A percentile compares a stretch with the other conserved stretches of the same genome.
These are phyloP conservation scores for Botrytis medusae DNA, from an alignment of 2,329 filamentous ascomycete genomes.

Conservation along the genomic window DNA sequence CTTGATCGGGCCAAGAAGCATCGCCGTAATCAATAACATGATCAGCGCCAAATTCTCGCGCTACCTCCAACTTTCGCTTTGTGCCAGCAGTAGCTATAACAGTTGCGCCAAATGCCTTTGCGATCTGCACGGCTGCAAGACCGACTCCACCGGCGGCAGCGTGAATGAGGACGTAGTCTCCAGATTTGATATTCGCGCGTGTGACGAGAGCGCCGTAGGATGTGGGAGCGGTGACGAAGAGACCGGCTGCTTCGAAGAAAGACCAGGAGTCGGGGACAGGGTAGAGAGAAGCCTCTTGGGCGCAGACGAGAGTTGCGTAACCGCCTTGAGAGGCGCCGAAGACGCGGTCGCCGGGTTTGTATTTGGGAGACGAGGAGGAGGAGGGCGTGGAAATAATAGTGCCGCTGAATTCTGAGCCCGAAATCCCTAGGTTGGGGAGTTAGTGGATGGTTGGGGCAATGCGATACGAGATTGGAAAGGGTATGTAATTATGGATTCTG, in stretches of 20 bases:
- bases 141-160: constrained; percentile 92
- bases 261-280: constrained; percentile 80
- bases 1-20: constrained; percentile 61
- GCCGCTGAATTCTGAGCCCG: constrained; percentile 85
- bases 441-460: not conserved
- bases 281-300: constrained; percentile 64
- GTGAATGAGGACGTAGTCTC: constrained; percentile 87
- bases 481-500: not conserved
- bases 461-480: too few species aligned
- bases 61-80: constrained; percentile 75
- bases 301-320: constrained; percentile 75
- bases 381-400: constrained; percentile 67
- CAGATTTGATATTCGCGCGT: constrained; percentile 72
- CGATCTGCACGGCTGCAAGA: constrained; percentile 87
- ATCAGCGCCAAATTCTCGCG: constrained; percentile 79
- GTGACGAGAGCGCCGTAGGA: constrained; percentile 81
- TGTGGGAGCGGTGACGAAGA: constrained; percentile 91
- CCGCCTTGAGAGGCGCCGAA: constrained; percentile 86
- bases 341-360: constrained; percentile 75
- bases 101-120: constrained; percentile 85
- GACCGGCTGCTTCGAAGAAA: constrained; percentile 78
- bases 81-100: constrained; percentile 93
- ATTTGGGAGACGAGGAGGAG: constrained; percentile 54
- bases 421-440: constrained; percentile 48
- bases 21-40: constrained; percentile 76